Percentiles rank a stretch among this genome's conserved stretches.
Evolutionary conservation across 495 filamentous ascomycete species (phyloP).

Genomic region (Tuber indicum): DNA sequence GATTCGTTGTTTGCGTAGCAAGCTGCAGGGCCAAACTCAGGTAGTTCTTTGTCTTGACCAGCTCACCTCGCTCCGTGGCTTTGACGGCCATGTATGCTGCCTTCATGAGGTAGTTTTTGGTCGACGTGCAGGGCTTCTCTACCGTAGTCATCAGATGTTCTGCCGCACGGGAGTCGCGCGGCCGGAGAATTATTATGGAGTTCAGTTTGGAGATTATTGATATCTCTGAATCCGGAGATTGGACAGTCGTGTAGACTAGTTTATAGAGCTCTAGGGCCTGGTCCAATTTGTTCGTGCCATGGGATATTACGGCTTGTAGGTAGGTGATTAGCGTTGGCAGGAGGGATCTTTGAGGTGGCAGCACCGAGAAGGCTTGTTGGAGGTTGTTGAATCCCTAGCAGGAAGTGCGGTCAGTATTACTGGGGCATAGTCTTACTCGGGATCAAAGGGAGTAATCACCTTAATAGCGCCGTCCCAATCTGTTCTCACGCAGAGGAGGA

Average conservation of each 20-base stretch:
- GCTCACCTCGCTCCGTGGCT: constrained; percentile 51
- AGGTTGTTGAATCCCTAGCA: constrained; percentile 46
- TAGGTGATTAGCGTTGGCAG: constrained; percentile 54
- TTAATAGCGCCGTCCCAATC: constrained; percentile 55
- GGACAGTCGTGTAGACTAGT: constrained; percentile 50
- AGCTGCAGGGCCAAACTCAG: constrained; percentile 56
- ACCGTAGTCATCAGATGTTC: constrained; percentile 56
- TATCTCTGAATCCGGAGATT: constrained; percentile 56
- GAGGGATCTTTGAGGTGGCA: constrained; percentile 44
- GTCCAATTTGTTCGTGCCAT: constrained; percentile 67
- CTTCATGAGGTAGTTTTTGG: constrained; percentile 65
- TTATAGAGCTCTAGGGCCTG: constrained; percentile 59
- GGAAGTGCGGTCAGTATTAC: constrained; percentile 46
- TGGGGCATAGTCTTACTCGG: constrained; percentile 45
- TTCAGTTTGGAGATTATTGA: constrained; percentile 75
- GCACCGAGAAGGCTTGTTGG: constrained; percentile 42
- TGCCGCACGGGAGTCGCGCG: constrained; percentile 50
- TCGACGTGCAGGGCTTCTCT: constrained; percentile 59
- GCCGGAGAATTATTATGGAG: constrained; percentile 71
- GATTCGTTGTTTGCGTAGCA: constrained; percentile 48
- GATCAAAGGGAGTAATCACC: constrained; percentile 24
- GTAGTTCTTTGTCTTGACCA: constrained; percentile 69
- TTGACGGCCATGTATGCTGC: constrained; percentile 73
- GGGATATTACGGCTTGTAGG: constrained; percentile 66
- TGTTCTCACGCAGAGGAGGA: constrained; percentile 55